These are phyloP conservation scores for Atractiella rhizophila DNA, from an alignment of 768 basidiomycete species.

Conservation along the genomic window DNA sequence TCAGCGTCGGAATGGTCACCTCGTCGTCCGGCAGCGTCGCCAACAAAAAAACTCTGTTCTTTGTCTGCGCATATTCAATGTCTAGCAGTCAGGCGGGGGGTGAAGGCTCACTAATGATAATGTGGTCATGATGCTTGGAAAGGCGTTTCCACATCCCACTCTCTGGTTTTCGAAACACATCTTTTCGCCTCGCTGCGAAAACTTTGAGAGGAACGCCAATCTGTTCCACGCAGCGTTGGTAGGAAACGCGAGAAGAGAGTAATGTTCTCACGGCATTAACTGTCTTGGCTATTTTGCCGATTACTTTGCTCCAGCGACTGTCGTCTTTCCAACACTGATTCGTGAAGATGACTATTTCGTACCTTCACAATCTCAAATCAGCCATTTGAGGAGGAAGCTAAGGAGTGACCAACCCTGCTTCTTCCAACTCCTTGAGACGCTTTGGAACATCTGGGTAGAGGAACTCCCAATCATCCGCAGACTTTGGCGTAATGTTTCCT, in stretches of 20 bases:
- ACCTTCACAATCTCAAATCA: background rate
- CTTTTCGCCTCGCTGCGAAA: constrained; percentile 20
- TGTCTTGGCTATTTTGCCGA: too few species aligned
- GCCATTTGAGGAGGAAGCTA: background rate
- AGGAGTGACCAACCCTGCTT: background rate
- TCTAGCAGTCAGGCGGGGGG: background rate
- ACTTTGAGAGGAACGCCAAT: constrained; percentile 20
- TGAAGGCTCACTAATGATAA: constrained; percentile 14
- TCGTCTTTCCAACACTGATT: constrained; percentile 2
- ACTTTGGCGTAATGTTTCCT: background rate
- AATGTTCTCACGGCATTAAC: too few species aligned
- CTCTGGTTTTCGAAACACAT: constrained; percentile 22
- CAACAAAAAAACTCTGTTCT: constrained; percentile 20
- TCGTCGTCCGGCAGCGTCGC: constrained; percentile 24
- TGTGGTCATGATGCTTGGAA: too few species aligned
- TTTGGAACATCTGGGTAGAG: background rate
- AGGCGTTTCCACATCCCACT: constrained; percentile 24
- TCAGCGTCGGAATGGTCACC: background rate
- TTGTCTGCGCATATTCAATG: constrained; percentile 13
- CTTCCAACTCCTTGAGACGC: background rate
- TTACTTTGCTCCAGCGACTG: too few species aligned
- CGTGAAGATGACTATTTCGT: constrained; percentile 7
- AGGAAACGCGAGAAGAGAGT: too few species aligned
- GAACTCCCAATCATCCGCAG: background rate
- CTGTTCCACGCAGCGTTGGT: too few species aligned